Conservation (phyloP, 805 yeast genomes). For the Metschnikowia henanensis region DNA sequence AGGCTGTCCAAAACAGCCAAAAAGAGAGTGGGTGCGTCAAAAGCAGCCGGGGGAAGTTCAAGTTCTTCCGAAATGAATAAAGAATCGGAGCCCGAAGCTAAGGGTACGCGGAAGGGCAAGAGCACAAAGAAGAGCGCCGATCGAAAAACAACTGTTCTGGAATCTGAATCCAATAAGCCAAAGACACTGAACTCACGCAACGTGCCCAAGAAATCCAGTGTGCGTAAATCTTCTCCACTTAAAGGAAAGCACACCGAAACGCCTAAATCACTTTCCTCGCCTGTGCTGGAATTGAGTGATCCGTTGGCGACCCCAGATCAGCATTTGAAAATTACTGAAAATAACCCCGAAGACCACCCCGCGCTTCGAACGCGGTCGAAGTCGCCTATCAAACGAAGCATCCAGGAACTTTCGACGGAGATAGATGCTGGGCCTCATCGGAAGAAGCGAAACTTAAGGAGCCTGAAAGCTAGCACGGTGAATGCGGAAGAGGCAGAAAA, state of each 20-base stretch:
- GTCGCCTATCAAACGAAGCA: conserved; percentile 20
- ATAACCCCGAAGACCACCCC: conserved; percentile 14
- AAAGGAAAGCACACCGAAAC: not conserved
- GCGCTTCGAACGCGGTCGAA: conserved; percentile 20
- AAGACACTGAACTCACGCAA: not conserved
- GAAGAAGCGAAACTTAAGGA: conserved; percentile 12
- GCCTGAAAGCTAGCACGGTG: conserved; percentile 4
- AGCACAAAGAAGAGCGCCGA: too few relatives aligned
- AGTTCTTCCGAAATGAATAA: too few relatives aligned
- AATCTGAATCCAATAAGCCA: not conserved
- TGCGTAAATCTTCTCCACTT: not conserved
- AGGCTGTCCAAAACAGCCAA: too few relatives aligned
- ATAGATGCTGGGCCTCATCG: conserved; percentile 16
- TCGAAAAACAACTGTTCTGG: too few relatives aligned
- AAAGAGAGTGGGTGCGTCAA: too few relatives aligned
- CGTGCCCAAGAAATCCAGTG: not conserved
- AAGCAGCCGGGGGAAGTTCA: too few relatives aligned
- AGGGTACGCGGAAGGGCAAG: too few relatives aligned
- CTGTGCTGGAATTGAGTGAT: not conserved
- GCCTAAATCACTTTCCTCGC: not conserved
- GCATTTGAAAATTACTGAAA: conserved; percentile 1
- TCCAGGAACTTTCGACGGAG: conserved; percentile 19
- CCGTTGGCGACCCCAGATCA: not conserved
- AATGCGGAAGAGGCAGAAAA: conserved; percentile 4
- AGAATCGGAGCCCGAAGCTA: too few relatives aligned